Evolutionary conservation across 2,329 filamentous ascomycete species (phyloP), one percentile per base, ranked within the genome.

Genomic region (Fusarium xylarioides): DNA sequence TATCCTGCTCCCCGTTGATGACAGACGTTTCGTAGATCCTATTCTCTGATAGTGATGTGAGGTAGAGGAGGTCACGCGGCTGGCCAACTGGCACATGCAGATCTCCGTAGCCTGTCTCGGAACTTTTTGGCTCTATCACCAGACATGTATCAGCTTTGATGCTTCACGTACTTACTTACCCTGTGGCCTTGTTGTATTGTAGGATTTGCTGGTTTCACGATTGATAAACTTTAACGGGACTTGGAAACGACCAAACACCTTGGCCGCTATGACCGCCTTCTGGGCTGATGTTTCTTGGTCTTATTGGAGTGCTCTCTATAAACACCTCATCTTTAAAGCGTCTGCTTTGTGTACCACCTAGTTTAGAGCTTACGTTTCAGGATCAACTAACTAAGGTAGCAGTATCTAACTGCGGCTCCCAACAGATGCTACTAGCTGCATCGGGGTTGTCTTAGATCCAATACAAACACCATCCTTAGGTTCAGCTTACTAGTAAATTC

Each of bases 351-450:
- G 21, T 49, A 54, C 47, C 19, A 28, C 55, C 23, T n/a, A 52
- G 19, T 32, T 37, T 43, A 60, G 54, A 65, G 68, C 64, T 63
- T 47, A 49, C 30, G 57, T 56, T 68, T 67, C 50, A 71, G 57
- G 43, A 44, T 53, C 37, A 46, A 43, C 50, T 28, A 44, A 35
- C 30, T 49, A 50, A 49, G 21, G 28, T 49, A 32, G 28, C 21
- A 32, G 28, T 32, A 23, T 32, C 14, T 50, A 59, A 44, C 40
- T 60, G 57, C 57, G 73, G 66, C 47, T 68, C 57, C 46, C 60
- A 70, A 44, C 46, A 66, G 54, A 47, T 49, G 44, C 35, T 56
- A 71, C 74, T 76, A 73, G 63, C 63, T 66, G 32, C 34, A 74
- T 73, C 56, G 50, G 68, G 66, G 18, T 49, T 66, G 55, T 65